Conservation (phyloP, 768 basidiomycete genomes). For the Boletellus ananiceps region DNA sequence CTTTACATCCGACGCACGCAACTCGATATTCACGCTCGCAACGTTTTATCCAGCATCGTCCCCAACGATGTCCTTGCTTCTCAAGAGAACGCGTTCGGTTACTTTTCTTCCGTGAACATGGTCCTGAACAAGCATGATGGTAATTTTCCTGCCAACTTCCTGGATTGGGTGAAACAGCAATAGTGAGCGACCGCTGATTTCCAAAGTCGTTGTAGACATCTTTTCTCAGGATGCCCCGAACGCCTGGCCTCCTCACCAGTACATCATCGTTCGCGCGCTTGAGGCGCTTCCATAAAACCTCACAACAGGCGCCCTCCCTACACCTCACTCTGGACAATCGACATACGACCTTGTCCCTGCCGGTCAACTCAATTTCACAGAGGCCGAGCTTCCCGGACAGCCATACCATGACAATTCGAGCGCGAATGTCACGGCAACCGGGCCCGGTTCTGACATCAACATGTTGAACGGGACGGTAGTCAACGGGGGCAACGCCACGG, state of each 20-base stretch:
- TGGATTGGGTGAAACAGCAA: conserved; percentile 68
- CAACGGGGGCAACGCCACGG: conserved; percentile 62
- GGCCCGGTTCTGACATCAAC: conserved; percentile 59
- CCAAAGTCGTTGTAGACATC: background rate
- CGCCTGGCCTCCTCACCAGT: conserved; percentile 82
- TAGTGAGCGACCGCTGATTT: conserved; percentile 47
- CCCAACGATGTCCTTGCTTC: conserved; percentile 63
- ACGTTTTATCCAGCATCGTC: conserved; percentile 84
- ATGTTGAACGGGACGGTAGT: conserved; percentile 48
- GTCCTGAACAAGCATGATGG: conserved; percentile 86
- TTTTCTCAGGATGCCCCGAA: conserved; percentile 73
- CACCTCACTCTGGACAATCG: conserved; percentile 45
- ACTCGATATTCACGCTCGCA: conserved; percentile 64
- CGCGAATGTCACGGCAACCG: conserved; percentile 48
- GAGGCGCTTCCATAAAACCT: conserved; percentile 71
- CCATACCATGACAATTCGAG: conserved; percentile 36
- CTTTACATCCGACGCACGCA: conserved; percentile 59
- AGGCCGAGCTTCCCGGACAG: conserved; percentile 69
- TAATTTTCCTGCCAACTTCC: conserved; percentile 74
- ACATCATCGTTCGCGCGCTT: conserved; percentile 76
- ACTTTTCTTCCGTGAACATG: conserved; percentile 72
- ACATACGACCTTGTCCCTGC: conserved; percentile 68
- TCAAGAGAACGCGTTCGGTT: conserved; percentile 57
- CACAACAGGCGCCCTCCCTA: conserved; percentile 52
- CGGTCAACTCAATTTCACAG: conserved; percentile 76